Conservation (phyloP, 805 yeast genomes). For the Scheffersomyces stipitis region DNA sequence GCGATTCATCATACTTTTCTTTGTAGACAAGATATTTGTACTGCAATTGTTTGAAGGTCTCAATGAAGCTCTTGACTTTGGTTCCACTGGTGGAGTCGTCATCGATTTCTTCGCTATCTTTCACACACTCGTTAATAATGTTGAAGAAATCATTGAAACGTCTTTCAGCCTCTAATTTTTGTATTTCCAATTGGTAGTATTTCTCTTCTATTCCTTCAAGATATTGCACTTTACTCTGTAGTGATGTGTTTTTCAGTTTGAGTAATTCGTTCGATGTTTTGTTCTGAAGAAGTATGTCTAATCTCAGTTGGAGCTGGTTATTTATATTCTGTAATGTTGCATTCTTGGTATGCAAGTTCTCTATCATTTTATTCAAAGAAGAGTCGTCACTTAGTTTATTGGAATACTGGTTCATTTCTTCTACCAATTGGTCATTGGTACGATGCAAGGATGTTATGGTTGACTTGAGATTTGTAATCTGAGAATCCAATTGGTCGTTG, state of each 20-base stretch:
- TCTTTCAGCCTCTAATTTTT: constrained; percentile 47
- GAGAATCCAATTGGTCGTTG: constrained; percentile 39
- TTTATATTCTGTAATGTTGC: constrained; percentile 46
- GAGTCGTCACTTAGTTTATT: constrained; percentile 8
- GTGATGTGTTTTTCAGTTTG: constrained; percentile 51
- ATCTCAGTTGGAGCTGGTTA: constrained; percentile 52
- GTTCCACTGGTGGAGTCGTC: constrained; percentile 11
- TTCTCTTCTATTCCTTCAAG: constrained; percentile 45
- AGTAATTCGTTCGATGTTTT: constrained; percentile 51
- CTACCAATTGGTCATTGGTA: constrained; percentile 31
- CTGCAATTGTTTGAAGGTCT: constrained; percentile 34
- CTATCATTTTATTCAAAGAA: constrained; percentile 9
- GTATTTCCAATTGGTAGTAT: constrained; percentile 49
- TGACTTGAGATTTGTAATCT: constrained; percentile 29
- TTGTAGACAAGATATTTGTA: constrained; percentile 32
- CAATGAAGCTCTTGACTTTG: constrained; percentile 23
- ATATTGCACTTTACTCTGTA: constrained; percentile 37
- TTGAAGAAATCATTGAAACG: constrained; percentile 49
- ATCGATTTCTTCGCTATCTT: constrained; percentile 11
- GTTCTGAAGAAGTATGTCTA: constrained; percentile 49
- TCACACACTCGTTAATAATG: constrained; percentile 30
- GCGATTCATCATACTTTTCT: constrained; percentile 32
- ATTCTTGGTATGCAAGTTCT: constrained; percentile 29
- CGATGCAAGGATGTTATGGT: constrained; percentile 26
- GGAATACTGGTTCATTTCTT: constrained; percentile 29